A percentile compares a stretch with the other conserved stretches of the same genome.
Evolutionary conservation across 176 grass and related monocot genomes (phyloP).

Genomic region (Hordeum vulgare): MorexV3_pseudomolecules_assembly NC_058522.1:273304289-273304788

Average conservation of each 20-base stretch:
- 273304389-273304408: too few relatives aligned
- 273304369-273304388: too few relatives aligned
- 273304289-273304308: too few relatives aligned
- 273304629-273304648: conserved; percentile 88
- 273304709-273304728: conserved; percentile 86
- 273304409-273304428: too few relatives aligned
- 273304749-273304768: conserved; percentile 97
- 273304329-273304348: too few relatives aligned
- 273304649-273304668: conserved; percentile 99
- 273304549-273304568: conserved; percentile 58
- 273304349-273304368: too few relatives aligned
- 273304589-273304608: conserved; percentile 80
- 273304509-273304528: conserved; percentile 83
- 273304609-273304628: conserved; percentile 75
- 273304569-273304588: conserved; percentile 40
- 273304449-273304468: conserved; percentile 93
- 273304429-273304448: background rate
- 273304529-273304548: conserved; percentile 76
- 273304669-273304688: conserved; percentile 99
- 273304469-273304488: conserved; percentile 73
- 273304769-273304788: conserved; percentile 89
- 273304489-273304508: conserved; percentile 72
- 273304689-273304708: conserved; percentile 56
- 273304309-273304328: background rate
- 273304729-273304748: conserved; percentile 84